Base-by-base conservation (phyloP, 345 rosid genomes). In the Arabis alpina region DNA sequence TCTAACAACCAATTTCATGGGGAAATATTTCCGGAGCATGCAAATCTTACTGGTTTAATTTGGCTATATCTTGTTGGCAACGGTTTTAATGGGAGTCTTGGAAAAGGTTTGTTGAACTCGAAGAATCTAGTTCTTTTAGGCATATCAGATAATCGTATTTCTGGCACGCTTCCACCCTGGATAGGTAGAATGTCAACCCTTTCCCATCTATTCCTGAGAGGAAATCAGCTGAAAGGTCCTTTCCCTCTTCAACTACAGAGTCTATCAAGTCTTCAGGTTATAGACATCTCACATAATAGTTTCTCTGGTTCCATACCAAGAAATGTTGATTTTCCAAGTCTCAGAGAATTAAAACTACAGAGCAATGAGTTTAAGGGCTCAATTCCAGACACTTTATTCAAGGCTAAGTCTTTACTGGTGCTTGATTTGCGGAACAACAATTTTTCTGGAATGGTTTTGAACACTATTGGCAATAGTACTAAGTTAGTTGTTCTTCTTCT, bases 241-340 rank as follows among this genome's bases (percentile, higher is more conserved):
- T 59, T 88, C 75, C 97, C 90, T 1, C 16, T 57, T 24, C 93
- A 85, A 59, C 76, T 78, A 64, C 85, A 82, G 48, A 88, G 83
- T 50, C 45, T 80, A 34, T 34, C 37, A 34, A 0, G 45, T 61
- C 60, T 90, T 75, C 75, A 76, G 68, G 79, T 80, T n/a, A 81
- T 90, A 59, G 81, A 82, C 56, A 66, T 88, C 76, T 72, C 87
- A 68, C 82, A 75, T 56, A 90, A 90, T 77, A 72, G 42, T 61
- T 73, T 88, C 34, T 80, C 80, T 42, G 92, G 90, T 24, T 73
- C 72, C 10, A 68, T 88, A 56, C 92, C 92, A 86, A 73, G 84
- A 80, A 28, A 86, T 82, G 73, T 85, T 79, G 61, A 79, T 80
- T 75, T 81, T 83, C 42, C 71, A 39, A 23, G 23, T 28, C 47